A percentile compares a stretch with the other conserved stretches of the same genome.
These are phyloP conservation scores for Epichloe sylvatica DNA, from an alignment of 2,329 filamentous ascomycete genomes.

Conservation along the genomic window DNA sequence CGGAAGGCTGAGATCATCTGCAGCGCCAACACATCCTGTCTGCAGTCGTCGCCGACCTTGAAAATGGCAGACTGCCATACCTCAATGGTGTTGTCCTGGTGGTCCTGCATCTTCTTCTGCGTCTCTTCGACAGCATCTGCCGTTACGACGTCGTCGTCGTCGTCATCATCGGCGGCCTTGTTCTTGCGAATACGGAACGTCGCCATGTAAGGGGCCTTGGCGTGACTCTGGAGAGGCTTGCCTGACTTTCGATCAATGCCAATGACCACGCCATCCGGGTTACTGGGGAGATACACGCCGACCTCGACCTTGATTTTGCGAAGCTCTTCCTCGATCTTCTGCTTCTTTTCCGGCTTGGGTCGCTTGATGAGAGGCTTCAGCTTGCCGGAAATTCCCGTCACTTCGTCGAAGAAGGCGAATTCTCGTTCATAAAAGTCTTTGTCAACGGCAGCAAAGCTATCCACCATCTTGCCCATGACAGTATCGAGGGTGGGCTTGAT, in stretches of 20 bases:
- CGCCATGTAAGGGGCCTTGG: conserved; percentile 97
- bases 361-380: conserved; percentile 85
- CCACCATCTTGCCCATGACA: conserved; percentile 72
- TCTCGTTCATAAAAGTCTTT: conserved; percentile 83
- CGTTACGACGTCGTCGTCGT: background rate
- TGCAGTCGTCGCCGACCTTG: conserved; percentile 97
- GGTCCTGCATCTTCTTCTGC: conserved; percentile 3
- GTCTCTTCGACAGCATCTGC: conserved; percentile 31
- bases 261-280: conserved; percentile 92
- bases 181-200: conserved; percentile 93
- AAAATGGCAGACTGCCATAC: conserved; percentile 99
- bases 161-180: conserved; percentile 22
- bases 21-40: conserved; percentile 88
- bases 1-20: conserved; percentile 98
- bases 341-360: conserved; percentile 92
- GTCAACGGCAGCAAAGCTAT: conserved; percentile 67
- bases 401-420: conserved; percentile 95
- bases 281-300: conserved; percentile 91
- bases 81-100: conserved; percentile 54
- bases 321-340: conserved; percentile 97
- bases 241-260: conserved; percentile 97
- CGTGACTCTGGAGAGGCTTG: conserved; percentile 93
- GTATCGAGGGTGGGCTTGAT: conserved; percentile 89
- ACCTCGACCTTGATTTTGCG: conserved; percentile 95
- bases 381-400: conserved; percentile 90